phyloP scores from a whole-genome alignment of 225 moss, liverwort and hornwort genomes.

The Neckera pumila region DNA sequence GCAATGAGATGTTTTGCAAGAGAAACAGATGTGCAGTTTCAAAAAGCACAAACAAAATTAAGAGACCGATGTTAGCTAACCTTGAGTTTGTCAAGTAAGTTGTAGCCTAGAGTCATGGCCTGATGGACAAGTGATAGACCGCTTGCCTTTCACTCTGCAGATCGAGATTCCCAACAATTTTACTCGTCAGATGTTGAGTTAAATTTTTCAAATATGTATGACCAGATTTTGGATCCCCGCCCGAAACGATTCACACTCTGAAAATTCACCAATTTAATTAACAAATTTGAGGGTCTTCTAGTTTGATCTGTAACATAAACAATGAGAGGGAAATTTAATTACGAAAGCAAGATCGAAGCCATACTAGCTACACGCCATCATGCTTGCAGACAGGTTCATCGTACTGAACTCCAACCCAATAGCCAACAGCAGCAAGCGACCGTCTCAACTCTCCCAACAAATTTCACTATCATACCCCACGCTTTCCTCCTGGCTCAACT shows the following conservation, averaged over 20 bases:
- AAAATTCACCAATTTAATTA: background rate
- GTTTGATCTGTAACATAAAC: background rate
- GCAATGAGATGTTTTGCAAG: background rate
- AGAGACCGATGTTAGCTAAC: background rate
- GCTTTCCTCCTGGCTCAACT: conserved; percentile 75
- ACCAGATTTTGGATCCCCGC: background rate
- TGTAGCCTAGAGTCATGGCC: conserved; percentile 59
- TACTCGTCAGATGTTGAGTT: background rate
- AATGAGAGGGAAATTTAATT: background rate
- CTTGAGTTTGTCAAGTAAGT: conserved; percentile 26
- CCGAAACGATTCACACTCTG: background rate
- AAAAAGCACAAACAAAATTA: background rate
- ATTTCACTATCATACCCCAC: conserved; percentile 59
- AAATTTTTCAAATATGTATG: background rate
- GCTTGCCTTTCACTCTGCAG: conserved; percentile 62
- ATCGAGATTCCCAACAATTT: background rate
- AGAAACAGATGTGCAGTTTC: background rate
- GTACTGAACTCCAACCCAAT: conserved; percentile 90
- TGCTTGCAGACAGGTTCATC: conserved; percentile 42
- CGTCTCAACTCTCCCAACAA: conserved; percentile 64
- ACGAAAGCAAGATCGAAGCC: background rate
- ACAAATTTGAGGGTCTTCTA: background rate
- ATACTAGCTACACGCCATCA: too few species aligned
- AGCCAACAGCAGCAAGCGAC: conserved; percentile 70
- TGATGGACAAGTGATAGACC: conserved; percentile 54